These are phyloP conservation scores for Diddensiella transvaalensis DNA, from an alignment of 805 yeast species.

Conservation along the genomic window DNA sequence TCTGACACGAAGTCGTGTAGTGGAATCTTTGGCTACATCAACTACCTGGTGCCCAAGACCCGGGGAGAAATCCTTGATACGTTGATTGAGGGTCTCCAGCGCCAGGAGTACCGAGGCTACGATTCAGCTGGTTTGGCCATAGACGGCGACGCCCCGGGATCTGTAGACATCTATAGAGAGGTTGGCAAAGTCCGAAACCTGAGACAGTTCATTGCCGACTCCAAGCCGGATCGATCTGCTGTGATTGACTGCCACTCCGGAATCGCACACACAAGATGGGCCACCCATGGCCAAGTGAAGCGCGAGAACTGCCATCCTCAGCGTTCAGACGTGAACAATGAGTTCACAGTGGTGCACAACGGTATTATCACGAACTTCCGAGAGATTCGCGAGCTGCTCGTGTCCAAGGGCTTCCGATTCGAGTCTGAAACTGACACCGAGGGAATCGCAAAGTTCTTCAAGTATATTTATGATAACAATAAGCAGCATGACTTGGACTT, in stretches of 20 bases:
- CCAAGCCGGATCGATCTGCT: constrained; percentile 48
- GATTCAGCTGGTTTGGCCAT: constrained; percentile 97
- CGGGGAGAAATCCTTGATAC: constrained; percentile 92
- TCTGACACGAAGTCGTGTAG: too few relatives aligned
- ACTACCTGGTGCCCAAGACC: constrained; percentile 85
- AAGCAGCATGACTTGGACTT: constrained; percentile 75
- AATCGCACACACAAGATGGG: constrained; percentile 99
- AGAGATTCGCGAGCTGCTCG: constrained; percentile 79
- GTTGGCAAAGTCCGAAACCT: constrained; percentile 89
- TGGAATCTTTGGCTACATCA: constrained; percentile 98
- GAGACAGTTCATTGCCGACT: constrained; percentile 50
- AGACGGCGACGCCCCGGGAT: constrained; percentile 77
- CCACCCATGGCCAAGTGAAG: constrained; percentile 95
- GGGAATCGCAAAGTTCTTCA: constrained; percentile 92
- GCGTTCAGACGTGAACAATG: constrained; percentile 75
- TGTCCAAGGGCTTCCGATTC: constrained; percentile 74
- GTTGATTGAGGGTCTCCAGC: constrained; percentile 65
- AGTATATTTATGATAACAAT: constrained; percentile 83
- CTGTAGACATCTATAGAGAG: constrained; percentile 71
- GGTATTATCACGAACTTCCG: constrained; percentile 97
- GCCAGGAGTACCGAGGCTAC: constrained; percentile 96
- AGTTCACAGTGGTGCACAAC: constrained; percentile 91
- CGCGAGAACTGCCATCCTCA: constrained; percentile 93
- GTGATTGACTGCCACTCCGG: constrained; percentile 84
- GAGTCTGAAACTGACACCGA: constrained; percentile 97